Evolutionary conservation across 192 early-diverging fungal species (phyloP).

Genomic region (Coemansia sp.): DNA sequence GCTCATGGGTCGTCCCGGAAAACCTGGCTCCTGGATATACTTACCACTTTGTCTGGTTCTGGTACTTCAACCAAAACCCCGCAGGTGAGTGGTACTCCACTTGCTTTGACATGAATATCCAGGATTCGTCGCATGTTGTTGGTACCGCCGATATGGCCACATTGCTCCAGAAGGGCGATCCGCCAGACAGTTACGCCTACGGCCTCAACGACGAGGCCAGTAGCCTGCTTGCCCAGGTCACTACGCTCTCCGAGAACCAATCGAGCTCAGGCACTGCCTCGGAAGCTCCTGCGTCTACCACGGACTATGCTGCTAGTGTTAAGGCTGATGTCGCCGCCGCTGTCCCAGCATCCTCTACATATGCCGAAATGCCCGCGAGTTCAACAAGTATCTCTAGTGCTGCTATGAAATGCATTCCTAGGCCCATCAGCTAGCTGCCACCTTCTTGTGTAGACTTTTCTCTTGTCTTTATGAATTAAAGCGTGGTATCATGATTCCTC

Average conservation of each 20-base stretch:
- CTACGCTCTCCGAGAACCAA: slow-evolving; percentile 7
- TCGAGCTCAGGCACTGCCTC: background rate
- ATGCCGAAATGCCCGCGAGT: background rate
- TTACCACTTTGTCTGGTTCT: slow-evolving; percentile 62
- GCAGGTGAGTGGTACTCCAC: slow-evolving; percentile 64
- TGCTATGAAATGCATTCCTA: too few species aligned
- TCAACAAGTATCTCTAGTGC: too few species aligned
- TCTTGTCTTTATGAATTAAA: too few species aligned
- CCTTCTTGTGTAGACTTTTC: too few species aligned
- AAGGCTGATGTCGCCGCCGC: background rate
- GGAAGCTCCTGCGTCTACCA: background rate
- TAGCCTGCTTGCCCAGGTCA: slow-evolving; percentile 15
- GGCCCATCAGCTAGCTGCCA: too few species aligned
- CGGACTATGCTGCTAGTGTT: background rate
- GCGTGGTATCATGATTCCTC: too few species aligned
- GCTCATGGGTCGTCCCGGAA: slow-evolving; percentile 54
- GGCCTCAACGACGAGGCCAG: slow-evolving; percentile 21
- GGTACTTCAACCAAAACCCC: slow-evolving; percentile 63
- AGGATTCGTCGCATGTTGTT: slow-evolving; percentile 24
- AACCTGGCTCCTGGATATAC: slow-evolving; percentile 46
- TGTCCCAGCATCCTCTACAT: background rate
- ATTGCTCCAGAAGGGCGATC: slow-evolving; percentile 17
- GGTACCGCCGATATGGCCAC: slow-evolving; percentile 4
- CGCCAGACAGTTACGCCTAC: slow-evolving; percentile 16
- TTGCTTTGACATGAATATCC: slow-evolving; percentile 58